phyloP scores from a whole-genome alignment of 2,329 filamentous ascomycete species.

The Xylariales sp. region DNA sequence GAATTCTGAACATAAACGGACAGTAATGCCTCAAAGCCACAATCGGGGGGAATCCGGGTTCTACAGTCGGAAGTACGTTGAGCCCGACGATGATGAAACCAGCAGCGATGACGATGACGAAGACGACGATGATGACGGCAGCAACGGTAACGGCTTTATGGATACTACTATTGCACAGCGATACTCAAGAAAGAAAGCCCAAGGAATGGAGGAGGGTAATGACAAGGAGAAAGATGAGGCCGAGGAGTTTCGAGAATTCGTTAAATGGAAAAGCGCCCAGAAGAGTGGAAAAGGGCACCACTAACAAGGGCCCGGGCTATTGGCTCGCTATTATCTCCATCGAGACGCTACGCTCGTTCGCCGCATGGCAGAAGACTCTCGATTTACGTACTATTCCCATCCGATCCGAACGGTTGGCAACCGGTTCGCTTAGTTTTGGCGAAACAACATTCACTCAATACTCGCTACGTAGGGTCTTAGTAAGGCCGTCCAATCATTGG shows the following conservation, averaged over 20 bases:
- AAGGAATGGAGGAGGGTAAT: not conserved
- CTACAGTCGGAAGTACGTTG: too few relatives aligned
- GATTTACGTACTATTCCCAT: not conserved
- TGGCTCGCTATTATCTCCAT: not conserved
- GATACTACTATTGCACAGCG: too few relatives aligned
- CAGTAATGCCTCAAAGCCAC: too few relatives aligned
- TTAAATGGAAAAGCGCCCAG: conserved; percentile 1
- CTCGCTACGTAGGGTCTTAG: not conserved
- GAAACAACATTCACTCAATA: not conserved
- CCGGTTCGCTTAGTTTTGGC: not conserved
- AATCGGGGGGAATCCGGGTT: too few relatives aligned
- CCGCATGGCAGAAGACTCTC: not conserved
- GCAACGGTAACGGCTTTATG: too few relatives aligned
- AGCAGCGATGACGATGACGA: too few relatives aligned
- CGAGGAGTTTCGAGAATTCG: not conserved
- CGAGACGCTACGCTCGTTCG: not conserved
- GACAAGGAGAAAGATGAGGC: not conserved
- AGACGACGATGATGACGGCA: too few relatives aligned
- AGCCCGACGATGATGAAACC: too few relatives aligned
- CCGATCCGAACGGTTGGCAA: not conserved
- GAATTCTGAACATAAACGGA: too few relatives aligned
- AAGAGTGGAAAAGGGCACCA: not conserved
- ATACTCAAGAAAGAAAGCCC: too few relatives aligned
- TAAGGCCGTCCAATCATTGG: not conserved
- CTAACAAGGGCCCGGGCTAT: not conserved